Percentiles rank a stretch among this genome's conserved stretches.
Evolutionary conservation across 2,329 filamentous ascomycete genomes (phyloP).

Genomic region (Aspergillus vadensis): DNA sequence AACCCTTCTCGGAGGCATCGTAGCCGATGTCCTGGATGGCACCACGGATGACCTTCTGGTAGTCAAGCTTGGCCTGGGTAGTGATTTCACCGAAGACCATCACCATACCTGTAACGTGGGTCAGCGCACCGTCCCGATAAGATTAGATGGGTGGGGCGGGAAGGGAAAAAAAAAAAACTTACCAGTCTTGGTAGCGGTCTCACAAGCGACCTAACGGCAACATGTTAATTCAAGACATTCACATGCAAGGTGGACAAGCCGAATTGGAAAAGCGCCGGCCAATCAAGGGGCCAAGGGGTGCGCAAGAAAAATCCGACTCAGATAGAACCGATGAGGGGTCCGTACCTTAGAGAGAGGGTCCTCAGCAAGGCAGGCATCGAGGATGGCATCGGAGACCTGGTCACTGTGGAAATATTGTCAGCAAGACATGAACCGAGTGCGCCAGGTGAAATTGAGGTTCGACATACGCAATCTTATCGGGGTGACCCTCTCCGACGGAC

Average conservation of each 20-base stretch:
- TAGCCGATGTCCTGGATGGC: conserved; percentile 99
- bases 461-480: conserved; percentile 84
- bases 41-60: conserved; percentile 94
- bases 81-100: conserved; percentile 99
- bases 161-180: conserved; percentile 36
- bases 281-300: conserved; percentile 10
- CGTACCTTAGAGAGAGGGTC: conserved; percentile 90
- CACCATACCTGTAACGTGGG: conserved; percentile 64
- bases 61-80: conserved; percentile 93
- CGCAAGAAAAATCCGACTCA: conserved; percentile 5
- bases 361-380: conserved; percentile 93
- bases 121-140: conserved; percentile 20
- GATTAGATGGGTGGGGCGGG: conserved; percentile 7
- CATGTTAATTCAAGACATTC: conserved; percentile 17
- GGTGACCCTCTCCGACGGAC: conserved; percentile 86
- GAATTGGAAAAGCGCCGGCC: not conserved
- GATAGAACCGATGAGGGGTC: conserved; percentile 2
- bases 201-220: conserved; percentile 72
- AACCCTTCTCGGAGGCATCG: conserved; percentile 94
- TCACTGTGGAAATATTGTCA: conserved; percentile 56
- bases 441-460: conserved; percentile 7
- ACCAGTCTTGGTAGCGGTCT: conserved; percentile 99
- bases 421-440: not conserved
- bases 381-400: conserved; percentile 96
- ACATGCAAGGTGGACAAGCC: not conserved